A percentile compares a stretch with the other conserved stretches of the same genome.
Conservation (phyloP, 371 early-diverging fungal species). For the Syncephalis plumigaleata region DNA sequence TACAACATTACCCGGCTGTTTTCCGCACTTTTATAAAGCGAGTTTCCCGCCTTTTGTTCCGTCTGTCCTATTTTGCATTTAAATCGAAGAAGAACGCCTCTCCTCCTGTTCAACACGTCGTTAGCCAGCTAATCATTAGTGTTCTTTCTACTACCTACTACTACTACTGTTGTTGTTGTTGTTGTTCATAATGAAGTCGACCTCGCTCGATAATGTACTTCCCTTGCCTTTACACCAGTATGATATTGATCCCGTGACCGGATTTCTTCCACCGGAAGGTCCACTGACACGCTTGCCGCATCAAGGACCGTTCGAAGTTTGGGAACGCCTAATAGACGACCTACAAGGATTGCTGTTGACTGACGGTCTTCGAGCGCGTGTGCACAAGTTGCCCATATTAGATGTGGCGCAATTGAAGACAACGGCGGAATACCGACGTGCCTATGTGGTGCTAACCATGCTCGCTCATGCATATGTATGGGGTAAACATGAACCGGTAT, state of each 20-base stretch:
- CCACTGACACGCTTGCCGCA: slow-evolving; percentile 48
- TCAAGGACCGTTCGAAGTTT: slow-evolving; percentile 63
- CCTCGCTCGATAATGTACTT: too few species aligned
- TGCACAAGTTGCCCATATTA: slow-evolving; percentile 61
- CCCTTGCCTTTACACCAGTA: slow-evolving; percentile 70
- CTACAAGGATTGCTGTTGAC: slow-evolving; percentile 63
- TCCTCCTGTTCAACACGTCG: too few species aligned
- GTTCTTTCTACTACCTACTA: too few species aligned
- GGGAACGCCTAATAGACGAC: slow-evolving; percentile 71
- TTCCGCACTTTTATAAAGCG: too few species aligned
- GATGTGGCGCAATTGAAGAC: slow-evolving; percentile 34
- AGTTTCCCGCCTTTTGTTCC: too few species aligned
- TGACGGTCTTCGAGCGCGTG: slow-evolving; percentile 47
- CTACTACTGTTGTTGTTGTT: too few species aligned
- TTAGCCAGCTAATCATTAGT: slow-evolving; percentile 6
- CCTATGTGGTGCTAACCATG: slow-evolving; percentile 70
- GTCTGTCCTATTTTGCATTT: too few species aligned
- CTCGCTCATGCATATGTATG: slow-evolving; percentile 85
- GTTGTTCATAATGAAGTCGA: too few species aligned
- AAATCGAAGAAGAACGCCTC: too few species aligned
- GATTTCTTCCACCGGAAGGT: slow-evolving; percentile 68
- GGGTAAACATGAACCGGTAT: slow-evolving; percentile 64
- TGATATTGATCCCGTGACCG: slow-evolving; percentile 67
- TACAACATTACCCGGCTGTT: too few species aligned
- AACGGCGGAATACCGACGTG: slow-evolving; percentile 60